Percentiles rank a stretch among this genome's conserved stretches.
These are phyloP conservation scores for Phytophthora palmivora DNA, from an alignment of 352 stramenopile genomes.

Conservation along the genomic window DNA sequence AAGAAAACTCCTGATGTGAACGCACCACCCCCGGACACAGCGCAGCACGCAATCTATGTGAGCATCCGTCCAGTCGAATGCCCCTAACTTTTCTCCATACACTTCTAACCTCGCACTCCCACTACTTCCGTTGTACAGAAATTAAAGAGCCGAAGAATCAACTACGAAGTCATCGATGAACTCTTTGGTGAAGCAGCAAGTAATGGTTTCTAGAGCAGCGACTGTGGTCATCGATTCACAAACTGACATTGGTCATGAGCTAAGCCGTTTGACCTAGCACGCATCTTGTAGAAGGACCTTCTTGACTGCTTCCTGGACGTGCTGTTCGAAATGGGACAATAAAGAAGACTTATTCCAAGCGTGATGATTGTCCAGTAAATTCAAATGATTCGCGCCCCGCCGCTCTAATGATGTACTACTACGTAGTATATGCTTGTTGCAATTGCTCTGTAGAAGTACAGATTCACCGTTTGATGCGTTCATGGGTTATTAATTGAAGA, in stretches of 20 bases:
- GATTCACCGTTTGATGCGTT: constrained; percentile 1
- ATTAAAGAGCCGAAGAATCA: constrained; percentile 91
- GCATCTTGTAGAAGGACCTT: no score
- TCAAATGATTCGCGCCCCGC: constrained; percentile 7
- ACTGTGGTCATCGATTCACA: constrained; percentile 2
- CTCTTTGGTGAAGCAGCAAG: constrained; percentile 86
- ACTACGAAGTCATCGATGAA: constrained; percentile 91
- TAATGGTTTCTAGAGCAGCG: constrained; percentile 61
- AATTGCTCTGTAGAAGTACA: background rate
- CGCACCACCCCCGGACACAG: constrained; percentile 76
- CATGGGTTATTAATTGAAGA: constrained; percentile 35
- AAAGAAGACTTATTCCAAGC: constrained; percentile 1
- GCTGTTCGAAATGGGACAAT: no score
- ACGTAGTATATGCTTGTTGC: background rate
- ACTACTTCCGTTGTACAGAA: constrained; percentile 58
- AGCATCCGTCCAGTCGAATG: constrained; percentile 29
- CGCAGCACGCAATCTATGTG: constrained; percentile 90
- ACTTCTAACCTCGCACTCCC: constrained; percentile 22
- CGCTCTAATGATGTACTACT: no score
- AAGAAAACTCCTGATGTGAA: constrained; percentile 80
- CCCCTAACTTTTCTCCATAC: constrained; percentile 2
- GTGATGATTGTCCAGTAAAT: constrained; percentile 19
- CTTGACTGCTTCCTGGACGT: background rate
- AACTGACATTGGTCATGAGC: background rate
- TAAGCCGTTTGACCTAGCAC: no score